phyloP scores from a whole-genome alignment of 345 rosid species.

The Gossypium ekmanianum region DNA sequence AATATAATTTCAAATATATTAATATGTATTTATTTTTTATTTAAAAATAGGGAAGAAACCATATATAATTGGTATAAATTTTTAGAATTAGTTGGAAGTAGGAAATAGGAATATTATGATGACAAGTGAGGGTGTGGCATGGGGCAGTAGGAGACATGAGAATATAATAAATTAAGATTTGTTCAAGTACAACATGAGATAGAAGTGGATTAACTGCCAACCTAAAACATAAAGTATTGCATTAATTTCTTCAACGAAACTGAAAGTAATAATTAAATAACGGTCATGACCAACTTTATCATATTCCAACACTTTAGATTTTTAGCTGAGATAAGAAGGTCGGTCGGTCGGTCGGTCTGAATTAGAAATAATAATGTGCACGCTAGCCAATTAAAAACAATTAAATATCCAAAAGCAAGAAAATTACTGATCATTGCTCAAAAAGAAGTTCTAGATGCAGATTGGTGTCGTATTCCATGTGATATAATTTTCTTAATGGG shows the following conservation, averaged over 20 bases:
- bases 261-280: not conserved
- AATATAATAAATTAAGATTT: not conserved
- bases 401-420: not conserved
- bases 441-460: not conserved
- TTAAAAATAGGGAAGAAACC: no score
- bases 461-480: no score
- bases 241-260: not conserved
- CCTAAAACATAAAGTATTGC: not conserved
- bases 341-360: not conserved
- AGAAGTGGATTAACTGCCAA: not conserved
- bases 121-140: conserved; percentile 2
- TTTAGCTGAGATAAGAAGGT: not conserved
- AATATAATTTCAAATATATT: no score
- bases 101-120: not conserved
- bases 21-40: no score
- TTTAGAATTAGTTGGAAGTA: not conserved
- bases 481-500: no score
- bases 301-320: not conserved
- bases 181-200: not conserved
- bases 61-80: no score
- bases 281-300: not conserved
- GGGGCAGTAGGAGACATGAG: not conserved
- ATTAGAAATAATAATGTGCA: not conserved
- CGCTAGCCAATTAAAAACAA: not conserved
- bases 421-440: not conserved